Evolutionary conservation across 2,329 filamentous ascomycete species (phyloP), one percentile per base, ranked within the genome.

Genomic region (Plenodomus tracheiphilus): DNA sequence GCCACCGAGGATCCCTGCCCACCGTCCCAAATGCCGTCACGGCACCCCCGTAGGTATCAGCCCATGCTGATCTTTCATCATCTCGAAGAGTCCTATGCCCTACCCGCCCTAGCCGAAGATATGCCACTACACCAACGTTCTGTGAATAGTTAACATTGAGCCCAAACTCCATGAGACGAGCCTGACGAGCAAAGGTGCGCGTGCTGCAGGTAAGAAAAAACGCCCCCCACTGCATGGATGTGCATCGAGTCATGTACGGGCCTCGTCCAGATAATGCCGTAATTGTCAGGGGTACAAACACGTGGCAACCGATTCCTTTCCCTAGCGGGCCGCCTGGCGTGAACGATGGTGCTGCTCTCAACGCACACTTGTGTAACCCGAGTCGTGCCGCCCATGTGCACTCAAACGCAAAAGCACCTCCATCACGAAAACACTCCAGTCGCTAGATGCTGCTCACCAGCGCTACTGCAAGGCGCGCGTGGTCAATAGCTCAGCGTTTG

Each of bases 251-350:
- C 68, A 69, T 63, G 57, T 10, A 47, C 39, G 15, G 16, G 46
- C 46, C 43, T 51, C 54, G 61, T 59, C 42, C 53, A 56, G 47
- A 51, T 58, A 56, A 56, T 61, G 57, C 58, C 62, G 61, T 62
- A 54, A 21, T 22, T 42, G 53, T 46, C 56, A 62, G 57, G 57
- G 58, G 56, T 52, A 38, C 39, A 48, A 59, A 64, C 64, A 67
- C 64, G 64, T 67, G 64, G 62, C 58, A 62, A 59, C 56, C 57
- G 63, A 64, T 58, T 61, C 49, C 53, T 57, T 64, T 54, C 61
- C 50, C 50, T 54, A 58, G 58, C 59, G 62, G 62, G 62, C 54
- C 64, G 60, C 59, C 62, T 67, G 61, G 64, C 62, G 64, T 64
- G 61, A 66, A 66, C 51, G 45, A 56, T 46, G 54, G 36, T 51